Evolutionary conservation across 305 asterid genomes (phyloP).

Genomic region (Withania somnifera): DNA sequence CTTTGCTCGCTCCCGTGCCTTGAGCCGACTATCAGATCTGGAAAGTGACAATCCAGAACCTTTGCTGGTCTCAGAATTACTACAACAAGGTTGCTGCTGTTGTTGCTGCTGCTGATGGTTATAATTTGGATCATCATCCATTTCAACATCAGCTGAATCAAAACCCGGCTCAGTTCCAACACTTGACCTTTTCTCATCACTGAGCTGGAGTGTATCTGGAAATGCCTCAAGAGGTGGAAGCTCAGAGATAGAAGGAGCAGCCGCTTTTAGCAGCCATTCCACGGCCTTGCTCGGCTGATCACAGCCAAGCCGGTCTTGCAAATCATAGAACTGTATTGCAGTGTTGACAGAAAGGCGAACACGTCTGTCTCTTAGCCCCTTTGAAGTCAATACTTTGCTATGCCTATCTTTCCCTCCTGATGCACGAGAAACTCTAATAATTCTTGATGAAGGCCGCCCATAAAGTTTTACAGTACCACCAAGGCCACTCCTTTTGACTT

Average conservation of each 20-base stretch:
- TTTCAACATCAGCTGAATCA: constrained; percentile 44
- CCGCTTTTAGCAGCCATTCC: constrained; percentile 86
- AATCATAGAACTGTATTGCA: constrained; percentile 81
- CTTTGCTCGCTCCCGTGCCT: constrained; percentile 71
- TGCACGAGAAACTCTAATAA: constrained; percentile 77
- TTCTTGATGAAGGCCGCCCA: constrained; percentile 55
- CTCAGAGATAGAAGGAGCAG: constrained; percentile 57
- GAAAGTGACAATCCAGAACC: constrained; percentile 79
- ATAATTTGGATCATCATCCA: constrained; percentile 21
- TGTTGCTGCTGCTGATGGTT: constrained; percentile 24
- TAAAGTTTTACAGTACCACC: constrained; percentile 37
- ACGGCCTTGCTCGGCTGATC: constrained; percentile 98
- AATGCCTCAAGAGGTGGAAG: constrained; percentile 58
- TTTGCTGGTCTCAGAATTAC: constrained; percentile 72
- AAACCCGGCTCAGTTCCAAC: constrained; percentile 31
- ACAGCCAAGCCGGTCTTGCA: constrained; percentile 79
- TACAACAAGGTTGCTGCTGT: constrained; percentile 34
- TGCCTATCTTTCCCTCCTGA: constrained; percentile 63
- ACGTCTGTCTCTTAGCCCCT: constrained; percentile 53
- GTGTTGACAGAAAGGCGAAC: constrained; percentile 61
- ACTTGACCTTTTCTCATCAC: constrained; percentile 59
- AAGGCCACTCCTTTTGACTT: constrained; percentile 10
- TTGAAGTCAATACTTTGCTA: constrained; percentile 53
- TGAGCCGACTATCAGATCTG: constrained; percentile 65
- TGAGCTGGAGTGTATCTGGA: constrained; percentile 50